These are phyloP conservation scores for Quercus cerris DNA, from an alignment of 306 rosid species.

Conservation along the genomic window DNA sequence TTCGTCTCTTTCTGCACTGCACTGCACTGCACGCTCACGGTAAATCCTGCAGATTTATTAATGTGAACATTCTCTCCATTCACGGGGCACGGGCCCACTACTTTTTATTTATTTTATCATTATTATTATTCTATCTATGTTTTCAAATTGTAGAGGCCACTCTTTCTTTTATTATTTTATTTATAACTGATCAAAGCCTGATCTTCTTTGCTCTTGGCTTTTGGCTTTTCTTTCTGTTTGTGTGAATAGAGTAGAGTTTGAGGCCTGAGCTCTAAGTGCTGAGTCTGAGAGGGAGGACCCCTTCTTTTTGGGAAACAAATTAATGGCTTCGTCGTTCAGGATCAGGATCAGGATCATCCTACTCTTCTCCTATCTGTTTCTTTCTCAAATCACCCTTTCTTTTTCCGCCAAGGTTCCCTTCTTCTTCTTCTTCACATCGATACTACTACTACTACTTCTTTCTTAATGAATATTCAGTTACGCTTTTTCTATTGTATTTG, in stretches of 20 bases:
- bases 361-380: conserved; percentile 20
- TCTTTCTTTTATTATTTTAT: not conserved
- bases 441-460: no score
- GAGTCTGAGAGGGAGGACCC: not conserved
- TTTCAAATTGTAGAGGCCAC: conserved; percentile 4
- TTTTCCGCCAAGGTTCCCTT: conserved; percentile 48
- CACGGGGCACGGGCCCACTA: not conserved
- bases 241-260: not conserved
- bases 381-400: conserved; percentile 41
- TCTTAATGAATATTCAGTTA: no score
- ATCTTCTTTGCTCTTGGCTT: not conserved
- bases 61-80: conserved; percentile 15
- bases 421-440: no score
- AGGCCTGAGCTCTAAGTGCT: no score
- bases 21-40: not conserved
- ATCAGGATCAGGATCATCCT: conserved; percentile 15
- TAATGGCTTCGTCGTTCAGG: conserved; percentile 35
- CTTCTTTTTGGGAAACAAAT: not conserved
- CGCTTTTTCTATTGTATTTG: not conserved
- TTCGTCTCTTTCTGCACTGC: not conserved
- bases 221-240: not conserved
- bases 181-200: not conserved
- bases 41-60: conserved; percentile 2
- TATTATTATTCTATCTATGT: not conserved
- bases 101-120: not conserved